Conservation (phyloP, 2,329 filamentous ascomycete genomes). For the Aspergillus latus region DNA sequence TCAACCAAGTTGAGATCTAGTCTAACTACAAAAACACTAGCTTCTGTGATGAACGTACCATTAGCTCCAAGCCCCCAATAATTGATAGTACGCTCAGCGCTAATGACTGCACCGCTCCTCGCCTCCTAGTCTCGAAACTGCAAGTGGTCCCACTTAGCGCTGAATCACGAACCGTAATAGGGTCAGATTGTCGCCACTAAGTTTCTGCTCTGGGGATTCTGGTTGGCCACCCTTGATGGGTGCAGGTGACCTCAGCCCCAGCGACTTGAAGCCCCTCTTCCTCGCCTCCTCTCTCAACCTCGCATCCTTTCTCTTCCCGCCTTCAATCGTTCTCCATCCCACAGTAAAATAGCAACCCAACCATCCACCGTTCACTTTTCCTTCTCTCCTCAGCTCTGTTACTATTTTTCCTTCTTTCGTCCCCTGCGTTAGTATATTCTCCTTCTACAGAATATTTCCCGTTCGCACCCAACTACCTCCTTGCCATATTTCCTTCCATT, state of each 20-base stretch:
- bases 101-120: neutral
- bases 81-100: neutral
- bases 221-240: neutral
- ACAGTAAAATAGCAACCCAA: constrained; percentile 22
- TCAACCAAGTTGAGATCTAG: too few species aligned
- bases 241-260: constrained; percentile 29
- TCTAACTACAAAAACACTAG: too few species aligned
- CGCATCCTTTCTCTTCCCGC: constrained; percentile 21
- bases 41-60: too few species aligned
- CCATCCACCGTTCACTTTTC: constrained; percentile 18
- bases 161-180: constrained; percentile 9
- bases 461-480: constrained; percentile 19
- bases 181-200: constrained; percentile 23
- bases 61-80: neutral
- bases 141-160: constrained; percentile 10
- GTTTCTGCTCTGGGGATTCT: constrained; percentile 17
- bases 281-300: constrained; percentile 16
- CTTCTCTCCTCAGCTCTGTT: constrained; percentile 19
- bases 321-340: constrained; percentile 29
- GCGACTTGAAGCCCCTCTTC: constrained; percentile 27
- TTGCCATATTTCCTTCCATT: constrained; percentile 25
- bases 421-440: constrained; percentile 19
- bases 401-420: constrained; percentile 14
- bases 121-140: constrained; percentile 3
- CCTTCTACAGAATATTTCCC: constrained; percentile 18